phyloP scores from a whole-genome alignment of 2,329 filamentous ascomycete species.

The Ceratocystis variospora region DNA sequence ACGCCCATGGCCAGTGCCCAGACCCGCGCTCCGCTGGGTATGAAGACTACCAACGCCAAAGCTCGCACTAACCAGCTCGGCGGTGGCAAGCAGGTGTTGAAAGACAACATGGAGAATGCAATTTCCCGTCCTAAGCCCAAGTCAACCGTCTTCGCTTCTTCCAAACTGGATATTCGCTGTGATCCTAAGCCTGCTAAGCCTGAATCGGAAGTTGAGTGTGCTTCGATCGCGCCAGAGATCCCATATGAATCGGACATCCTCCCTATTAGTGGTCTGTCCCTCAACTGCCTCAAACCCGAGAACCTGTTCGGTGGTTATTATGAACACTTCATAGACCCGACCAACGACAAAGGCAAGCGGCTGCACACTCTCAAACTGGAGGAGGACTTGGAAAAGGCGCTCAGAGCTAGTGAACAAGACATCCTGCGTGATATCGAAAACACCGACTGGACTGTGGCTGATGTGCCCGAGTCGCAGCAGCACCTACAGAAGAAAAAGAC shows the following conservation, averaged over 20 bases:
- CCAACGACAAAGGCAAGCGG: conserved; percentile 54
- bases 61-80: conserved; percentile 48
- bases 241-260: conserved; percentile 58
- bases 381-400: conserved; percentile 36
- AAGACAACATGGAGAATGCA: conserved; percentile 44
- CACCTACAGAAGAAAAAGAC: conserved; percentile 12
- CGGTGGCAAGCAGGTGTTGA: conserved; percentile 40
- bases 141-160: conserved; percentile 36
- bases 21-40: conserved; percentile 67
- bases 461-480: conserved; percentile 35
- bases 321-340: conserved; percentile 44
- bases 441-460: conserved; percentile 45
- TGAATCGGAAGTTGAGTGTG: conserved; percentile 77
- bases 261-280: conserved; percentile 41
- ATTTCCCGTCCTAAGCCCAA: conserved; percentile 41
- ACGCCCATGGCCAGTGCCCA: conserved; percentile 28
- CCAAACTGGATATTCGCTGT: conserved; percentile 28
- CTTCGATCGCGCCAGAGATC: conserved; percentile 54
- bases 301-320: conserved; percentile 50
- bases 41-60: conserved; percentile 96
- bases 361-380: conserved; percentile 47
- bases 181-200: conserved; percentile 26
- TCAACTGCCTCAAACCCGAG: conserved; percentile 43
- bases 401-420: conserved; percentile 48
- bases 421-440: conserved; percentile 53